Percentiles rank a stretch among this genome's conserved stretches.
phyloP scores from a whole-genome alignment of 768 basidiomycete genomes.

The Pholiota molesta region DNA sequence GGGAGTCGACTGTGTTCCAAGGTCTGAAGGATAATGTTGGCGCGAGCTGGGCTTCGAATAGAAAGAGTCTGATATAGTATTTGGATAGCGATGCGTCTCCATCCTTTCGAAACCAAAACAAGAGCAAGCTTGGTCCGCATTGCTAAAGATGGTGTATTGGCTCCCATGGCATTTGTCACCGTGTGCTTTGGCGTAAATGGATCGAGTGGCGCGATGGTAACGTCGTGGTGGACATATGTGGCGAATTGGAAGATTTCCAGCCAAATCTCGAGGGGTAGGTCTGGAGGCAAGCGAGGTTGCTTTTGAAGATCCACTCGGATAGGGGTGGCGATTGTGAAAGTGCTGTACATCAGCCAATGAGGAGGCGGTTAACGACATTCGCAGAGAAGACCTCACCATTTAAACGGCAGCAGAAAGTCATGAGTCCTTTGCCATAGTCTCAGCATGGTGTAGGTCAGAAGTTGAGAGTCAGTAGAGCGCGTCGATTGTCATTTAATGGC shows the following conservation, averaged over 20 bases:
- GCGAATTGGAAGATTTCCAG: slow-evolving; percentile 61
- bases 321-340: slow-evolving; percentile 22
- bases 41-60: slow-evolving; percentile 48
- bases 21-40: slow-evolving; percentile 37
- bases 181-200: slow-evolving; percentile 45
- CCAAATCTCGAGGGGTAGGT: slow-evolving; percentile 55
- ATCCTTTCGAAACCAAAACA: slow-evolving; percentile 49
- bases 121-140: slow-evolving; percentile 53
- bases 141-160: slow-evolving; percentile 49
- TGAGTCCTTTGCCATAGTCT: slow-evolving; percentile 3
- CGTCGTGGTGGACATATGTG: slow-evolving; percentile 47
- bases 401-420: slow-evolving; percentile 25
- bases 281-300: slow-evolving; percentile 27
- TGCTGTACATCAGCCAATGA: slow-evolving; percentile 23
- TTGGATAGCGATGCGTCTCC: slow-evolving; percentile 45
- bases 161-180: slow-evolving; percentile 46
- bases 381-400: slow-evolving; percentile 30
- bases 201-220: slow-evolving; percentile 46
- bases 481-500: background rate
- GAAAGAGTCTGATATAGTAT: slow-evolving; percentile 49
- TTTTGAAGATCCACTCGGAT: slow-evolving; percentile 14
- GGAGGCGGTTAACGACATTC: slow-evolving; percentile 5
- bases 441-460: slow-evolving; percentile 14
- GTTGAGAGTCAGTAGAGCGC: background rate
- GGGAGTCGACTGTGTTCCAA: slow-evolving; percentile 30